Evolutionary conservation across 495 filamentous ascomycete species (phyloP), one percentile per base, ranked within the genome.

Genomic region (Aspergillus homomorphus): DNA sequence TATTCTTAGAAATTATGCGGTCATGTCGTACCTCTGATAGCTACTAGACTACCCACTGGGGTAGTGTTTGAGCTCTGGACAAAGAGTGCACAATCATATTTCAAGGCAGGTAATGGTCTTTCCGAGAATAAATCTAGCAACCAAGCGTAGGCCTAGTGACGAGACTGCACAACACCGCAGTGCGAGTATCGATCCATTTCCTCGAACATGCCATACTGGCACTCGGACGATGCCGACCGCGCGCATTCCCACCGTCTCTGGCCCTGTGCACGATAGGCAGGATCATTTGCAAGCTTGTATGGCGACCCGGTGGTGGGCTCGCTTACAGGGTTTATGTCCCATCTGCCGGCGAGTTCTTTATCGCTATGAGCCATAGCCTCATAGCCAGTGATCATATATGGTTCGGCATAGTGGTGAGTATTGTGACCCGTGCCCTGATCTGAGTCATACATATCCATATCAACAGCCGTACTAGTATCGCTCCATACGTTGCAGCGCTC

Each of bases 341-440:
- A 72, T 49, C 67, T 67, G 68, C 45, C 75, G 70, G 58, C 75
- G 24, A 73, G 64, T 57, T 77, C 73, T 54, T 82, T 82, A 65
- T 81, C 79, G 50, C 77, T 73, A 41, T 68, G 71, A n/a, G 78
- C 75, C 44, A 82, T 65, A 42, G 76, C 71, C 53, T 84, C 83
- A 66, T 90, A 90, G 15, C 88, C 88, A 9, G 79, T 81, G 45
- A 78, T 63, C 84, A 91, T 89, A 65, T 91, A 91, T 14, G 87
- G 87, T 67, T 91, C 88, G 2, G 78, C 76, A 53, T 70, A 68
- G 45, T 73, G 66, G 33, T 74, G 66, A 5, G 49, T 57, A 58
- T 69, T 57, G 28, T 69, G 64, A 14, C 70, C 66, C 14, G 8
- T 16, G 9, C 57, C 63, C 44, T 72, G 66, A 16, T 66, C 59